Evolutionary conservation across 805 yeast genomes (phyloP), one percentile per base, ranked within the genome.

Genomic region (Candida patagonica): DNA sequence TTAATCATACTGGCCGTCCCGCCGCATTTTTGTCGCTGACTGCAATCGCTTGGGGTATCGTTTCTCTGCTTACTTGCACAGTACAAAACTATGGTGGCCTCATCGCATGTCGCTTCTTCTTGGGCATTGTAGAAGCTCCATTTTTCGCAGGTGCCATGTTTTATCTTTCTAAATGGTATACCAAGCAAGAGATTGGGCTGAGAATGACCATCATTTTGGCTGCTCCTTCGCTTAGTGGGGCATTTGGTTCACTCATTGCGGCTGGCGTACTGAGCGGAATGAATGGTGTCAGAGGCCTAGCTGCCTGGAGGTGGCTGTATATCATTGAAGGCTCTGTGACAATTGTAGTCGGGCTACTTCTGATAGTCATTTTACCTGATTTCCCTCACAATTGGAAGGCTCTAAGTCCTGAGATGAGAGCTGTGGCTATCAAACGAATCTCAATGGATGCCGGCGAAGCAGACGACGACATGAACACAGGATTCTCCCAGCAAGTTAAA

Each of bases 321-420:
- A 52, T 67, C 35, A 52, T 68, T 35, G 70, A 67, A 46, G 70
- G 73, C 3, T 42, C 60, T 3, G 47, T 64, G 20, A 64, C 71
- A 10, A 46, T 67, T n/a, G 48, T 51, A 8, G 49, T 55, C 16
- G 65, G 66, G 6, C 10, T 60, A 13, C 5, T 55, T 5, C 43
- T 65, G 31, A 65, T 49, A 51, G 75, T 79, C 51, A 54, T 68
- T 35, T 67, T 80, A 44, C 73, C 83, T 13, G 86, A 80, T 56
- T 79, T 79, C 67, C 87, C 88, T 3, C 87, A 80, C 59, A 71
- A 74, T 43, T 73, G 78, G 19, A 64, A 71, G 51, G 78, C 70
- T 53, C 53, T 76, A 21, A 29, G 43, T 8, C 40, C 40, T 27
- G 47, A 49, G 27, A 50, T 48, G 38, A 34, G 45, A n/a, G 35